These are phyloP conservation scores for Stereum hirsutum DNA, from an alignment of 1,284 basidiomycete genomes.

Conservation along the genomic window DNA sequence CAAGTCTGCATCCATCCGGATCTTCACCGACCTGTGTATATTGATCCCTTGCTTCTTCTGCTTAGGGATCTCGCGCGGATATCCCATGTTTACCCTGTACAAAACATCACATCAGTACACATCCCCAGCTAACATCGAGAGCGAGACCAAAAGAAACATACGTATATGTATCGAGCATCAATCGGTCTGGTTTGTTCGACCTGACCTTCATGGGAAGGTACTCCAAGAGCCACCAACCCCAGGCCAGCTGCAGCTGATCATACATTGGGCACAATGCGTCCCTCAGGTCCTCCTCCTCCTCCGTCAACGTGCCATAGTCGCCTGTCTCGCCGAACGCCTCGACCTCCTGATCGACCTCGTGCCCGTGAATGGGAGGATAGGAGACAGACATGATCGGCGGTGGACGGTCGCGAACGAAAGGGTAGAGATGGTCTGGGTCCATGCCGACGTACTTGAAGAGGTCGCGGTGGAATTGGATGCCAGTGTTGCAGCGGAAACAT, in stretches of 20 bases:
- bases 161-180: too few relatives aligned
- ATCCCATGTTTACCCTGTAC: too few relatives aligned
- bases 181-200: too few relatives aligned
- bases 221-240: slow-evolving; percentile 50
- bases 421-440: slow-evolving; percentile 16
- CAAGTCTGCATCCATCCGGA: too few relatives aligned
- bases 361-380: background rate
- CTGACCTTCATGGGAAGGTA: slow-evolving; percentile 21
- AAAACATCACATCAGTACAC: too few relatives aligned
- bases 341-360: background rate
- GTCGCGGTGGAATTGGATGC: slow-evolving; percentile 26
- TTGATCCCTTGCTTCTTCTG: too few relatives aligned
- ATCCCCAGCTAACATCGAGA: too few relatives aligned
- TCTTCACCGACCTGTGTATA: too few relatives aligned
- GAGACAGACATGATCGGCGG: background rate
- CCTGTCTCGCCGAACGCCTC: slow-evolving; percentile 11
- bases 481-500: slow-evolving; percentile 32
- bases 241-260: slow-evolving; percentile 37
- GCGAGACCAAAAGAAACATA: too few relatives aligned
- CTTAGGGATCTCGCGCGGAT: too few relatives aligned
- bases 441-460: slow-evolving; percentile 25
- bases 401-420: background rate
- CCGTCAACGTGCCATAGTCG: slow-evolving; percentile 12
- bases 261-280: slow-evolving; percentile 44
- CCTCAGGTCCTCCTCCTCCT: slow-evolving; percentile 39